Conservation (phyloP, 1,284 basidiomycete genomes). For the Ceratorhiza oryzae-sativae region DNA sequence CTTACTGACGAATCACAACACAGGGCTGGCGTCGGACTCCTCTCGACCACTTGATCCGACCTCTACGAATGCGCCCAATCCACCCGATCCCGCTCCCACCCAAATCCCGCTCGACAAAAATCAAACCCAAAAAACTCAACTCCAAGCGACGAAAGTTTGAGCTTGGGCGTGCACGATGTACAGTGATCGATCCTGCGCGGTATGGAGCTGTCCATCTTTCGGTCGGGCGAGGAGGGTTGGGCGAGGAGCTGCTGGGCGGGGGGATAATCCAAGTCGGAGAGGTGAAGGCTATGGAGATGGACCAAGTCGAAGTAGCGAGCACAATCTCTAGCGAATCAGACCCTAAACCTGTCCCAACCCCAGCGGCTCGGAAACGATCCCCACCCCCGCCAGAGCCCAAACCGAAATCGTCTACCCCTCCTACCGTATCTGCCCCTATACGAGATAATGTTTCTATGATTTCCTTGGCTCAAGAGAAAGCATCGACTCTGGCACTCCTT, state of each 20-base stretch:
- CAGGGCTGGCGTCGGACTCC: constrained; percentile 69
- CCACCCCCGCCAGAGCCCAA: not conserved
- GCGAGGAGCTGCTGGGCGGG: constrained; percentile 51
- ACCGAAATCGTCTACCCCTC: too few relatives aligned
- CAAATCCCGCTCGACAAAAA: constrained; percentile 41
- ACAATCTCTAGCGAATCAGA: not conserved
- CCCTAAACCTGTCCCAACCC: not conserved
- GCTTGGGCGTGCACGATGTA: constrained; percentile 59
- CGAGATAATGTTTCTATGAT: too few relatives aligned
- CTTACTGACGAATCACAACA: not conserved
- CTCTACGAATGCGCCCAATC: constrained; percentile 70
- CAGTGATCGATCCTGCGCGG: constrained; percentile 69
- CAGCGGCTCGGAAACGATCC: not conserved
- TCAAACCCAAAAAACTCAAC: too few relatives aligned
- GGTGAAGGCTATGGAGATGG: too few relatives aligned
- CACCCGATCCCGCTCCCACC: constrained; percentile 60
- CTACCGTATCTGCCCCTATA: too few relatives aligned
- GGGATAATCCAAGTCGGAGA: too few relatives aligned
- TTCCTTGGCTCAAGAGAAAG: constrained; percentile 16
- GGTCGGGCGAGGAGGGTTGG: constrained; percentile 27
- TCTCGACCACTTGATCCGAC: constrained; percentile 68
- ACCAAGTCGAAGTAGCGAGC: not conserved
- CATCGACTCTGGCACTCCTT: constrained; percentile 14
- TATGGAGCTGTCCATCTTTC: constrained; percentile 55
- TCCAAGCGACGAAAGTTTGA: constrained; percentile 46